These are phyloP conservation scores for Thermomucor indicae-seudaticae DNA, from an alignment of 371 early-diverging fungal genomes.

Conservation along the genomic window DNA sequence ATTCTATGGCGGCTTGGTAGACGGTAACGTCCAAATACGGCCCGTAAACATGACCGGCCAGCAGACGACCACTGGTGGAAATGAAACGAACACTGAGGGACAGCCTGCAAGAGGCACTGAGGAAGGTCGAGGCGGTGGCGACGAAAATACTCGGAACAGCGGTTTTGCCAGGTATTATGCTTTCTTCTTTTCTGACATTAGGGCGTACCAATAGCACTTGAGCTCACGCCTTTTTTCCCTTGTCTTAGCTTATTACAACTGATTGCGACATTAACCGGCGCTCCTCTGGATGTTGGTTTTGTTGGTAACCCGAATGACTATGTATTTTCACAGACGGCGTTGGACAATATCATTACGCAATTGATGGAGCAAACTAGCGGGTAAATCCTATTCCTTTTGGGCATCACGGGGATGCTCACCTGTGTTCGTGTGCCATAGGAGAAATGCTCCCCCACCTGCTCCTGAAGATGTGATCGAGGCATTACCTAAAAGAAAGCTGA, in stretches of 20 bases:
- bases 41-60: conserved; percentile 11
- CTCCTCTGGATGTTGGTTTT: conserved; percentile 26
- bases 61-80: neutral
- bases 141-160: too few relatives aligned
- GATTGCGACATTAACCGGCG: conserved; percentile 29
- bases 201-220: too few relatives aligned
- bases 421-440: conserved; percentile 17
- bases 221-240: too few relatives aligned
- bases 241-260: conserved; percentile 33
- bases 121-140: conserved; percentile 5
- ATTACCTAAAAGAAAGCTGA: conserved; percentile 45
- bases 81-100: conserved; percentile 1
- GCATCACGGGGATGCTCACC: neutral
- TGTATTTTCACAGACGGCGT: conserved; percentile 54
- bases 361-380: conserved; percentile 73
- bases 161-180: neutral
- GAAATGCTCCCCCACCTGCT: conserved; percentile 66
- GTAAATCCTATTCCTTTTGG: conserved; percentile 10
- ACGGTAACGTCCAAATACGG: conserved; percentile 26
- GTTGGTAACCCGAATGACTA: conserved; percentile 62
- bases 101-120: neutral
- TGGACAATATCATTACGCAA: conserved; percentile 77
- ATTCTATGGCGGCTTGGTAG: conserved; percentile 29
- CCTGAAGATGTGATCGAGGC: conserved; percentile 58
- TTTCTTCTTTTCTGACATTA: neutral